Evolutionary conservation across 2,329 filamentous ascomycete species (phyloP), one percentile per base, ranked within the genome.

Genomic region (Talaromyces marneffei): DNA sequence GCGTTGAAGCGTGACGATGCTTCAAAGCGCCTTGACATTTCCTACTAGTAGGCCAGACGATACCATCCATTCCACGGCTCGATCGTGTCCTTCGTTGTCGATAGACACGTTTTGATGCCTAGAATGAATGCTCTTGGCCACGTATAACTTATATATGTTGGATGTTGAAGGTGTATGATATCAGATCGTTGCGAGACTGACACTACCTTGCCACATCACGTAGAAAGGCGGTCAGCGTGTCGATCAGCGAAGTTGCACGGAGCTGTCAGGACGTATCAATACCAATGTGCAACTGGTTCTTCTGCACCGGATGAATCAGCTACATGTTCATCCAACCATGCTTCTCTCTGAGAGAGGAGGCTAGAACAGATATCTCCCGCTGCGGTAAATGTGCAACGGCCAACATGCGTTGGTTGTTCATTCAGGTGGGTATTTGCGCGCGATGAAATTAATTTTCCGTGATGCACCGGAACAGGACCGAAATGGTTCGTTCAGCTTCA

Each of bases 111-210:
- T 3, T 12, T 6, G 10, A 3, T 3, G 40, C 3, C 7, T 9
- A 3, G 20, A 29, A n/a, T 9, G 16, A 31, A 5, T 48, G 16
- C 3, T 20, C 27, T 14, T 18, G 29, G 29, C 29, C 48, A 8
- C n/a, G 4, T 9, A 10, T 23, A n/a, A n/a, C n/a, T n/a, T n/a
- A 33, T 33, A 52, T 52, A 52, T 52, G 10, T 52, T 35, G 29
- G n/a, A 20, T 16, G 27, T 35, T 14, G 27, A 3, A 2, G 29
- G 8, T 20, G 29, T 35, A 56, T 56, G 53, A 57, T 57, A 44
- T 57, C 54, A 44, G 39, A 39, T 12, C 16, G 48, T 35, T n/a
- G 48, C 35, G 48, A 35, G 29, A 57, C 55, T 57, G 55, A 57
- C 55, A 39, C 46, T 20, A 18, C 16, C 39, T 57, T 35, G 54